These are phyloP conservation scores for Arctium minus DNA, from an alignment of 129 eudicot genomes.

Conservation along the genomic window DNA sequence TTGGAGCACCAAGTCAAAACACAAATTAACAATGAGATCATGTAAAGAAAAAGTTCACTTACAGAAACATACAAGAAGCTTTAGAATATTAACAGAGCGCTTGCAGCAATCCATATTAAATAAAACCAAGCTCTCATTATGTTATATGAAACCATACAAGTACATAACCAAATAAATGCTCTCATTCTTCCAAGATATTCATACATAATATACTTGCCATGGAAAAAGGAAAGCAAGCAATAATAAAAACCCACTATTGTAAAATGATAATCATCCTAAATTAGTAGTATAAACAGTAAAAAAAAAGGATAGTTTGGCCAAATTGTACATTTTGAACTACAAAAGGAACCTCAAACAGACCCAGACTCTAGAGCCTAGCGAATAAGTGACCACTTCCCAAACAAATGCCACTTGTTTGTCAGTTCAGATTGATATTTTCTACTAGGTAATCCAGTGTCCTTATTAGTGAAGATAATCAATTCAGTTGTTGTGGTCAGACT, in stretches of 20 bases:
- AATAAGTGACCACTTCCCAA: neutral
- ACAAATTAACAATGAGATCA: conserved; percentile 1
- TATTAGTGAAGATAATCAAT: too few relatives aligned
- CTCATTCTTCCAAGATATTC: neutral
- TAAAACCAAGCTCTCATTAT: neutral
- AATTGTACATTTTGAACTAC: neutral
- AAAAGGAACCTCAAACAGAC: neutral
- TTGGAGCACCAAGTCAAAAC: conserved; percentile 18
- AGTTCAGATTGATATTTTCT: too few relatives aligned
- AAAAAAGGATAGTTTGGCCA: neutral
- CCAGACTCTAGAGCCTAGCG: neutral
- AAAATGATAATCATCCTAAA: neutral
- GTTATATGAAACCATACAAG: neutral
- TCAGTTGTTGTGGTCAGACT: too few relatives aligned
- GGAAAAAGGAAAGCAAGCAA: neutral
- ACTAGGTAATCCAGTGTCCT: too few relatives aligned
- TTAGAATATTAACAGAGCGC: neutral
- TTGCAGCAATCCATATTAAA: neutral
- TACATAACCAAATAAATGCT: neutral
- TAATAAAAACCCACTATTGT: neutral
- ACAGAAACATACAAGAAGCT: neutral
- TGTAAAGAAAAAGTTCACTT: neutral
- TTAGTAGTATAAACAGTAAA: neutral
- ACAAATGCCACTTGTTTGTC: neutral
- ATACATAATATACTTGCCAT: neutral